Percentiles rank a stretch among this genome's conserved stretches.
These are phyloP conservation scores for Hypholoma fasciculare DNA, from an alignment of 768 basidiomycete species.

Conservation along the genomic window DNA sequence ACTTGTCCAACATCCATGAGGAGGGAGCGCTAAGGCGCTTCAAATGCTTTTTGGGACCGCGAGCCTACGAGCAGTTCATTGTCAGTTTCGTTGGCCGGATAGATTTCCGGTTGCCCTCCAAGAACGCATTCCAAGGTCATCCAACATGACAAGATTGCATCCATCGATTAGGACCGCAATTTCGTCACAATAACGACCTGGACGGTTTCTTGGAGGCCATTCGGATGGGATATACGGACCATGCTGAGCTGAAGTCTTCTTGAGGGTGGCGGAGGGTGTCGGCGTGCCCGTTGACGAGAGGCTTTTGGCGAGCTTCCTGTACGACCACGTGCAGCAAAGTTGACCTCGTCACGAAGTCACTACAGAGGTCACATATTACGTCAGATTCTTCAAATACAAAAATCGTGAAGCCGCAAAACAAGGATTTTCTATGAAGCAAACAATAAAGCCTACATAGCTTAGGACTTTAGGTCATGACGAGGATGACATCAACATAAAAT, in stretches of 20 bases:
- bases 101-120: slow-evolving; percentile 13
- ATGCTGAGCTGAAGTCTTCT: slow-evolving; percentile 43
- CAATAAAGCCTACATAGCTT: no score
- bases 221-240: slow-evolving; percentile 37
- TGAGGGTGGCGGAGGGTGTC: slow-evolving; percentile 46
- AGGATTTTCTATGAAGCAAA: no score
- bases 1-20: slow-evolving; percentile 99
- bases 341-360: slow-evolving; percentile 16
- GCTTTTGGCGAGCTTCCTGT: slow-evolving; percentile 29
- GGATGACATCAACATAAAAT: no score
- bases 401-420: no score
- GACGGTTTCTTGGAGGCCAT: slow-evolving; percentile 21
- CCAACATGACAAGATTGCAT: slow-evolving; percentile 33
- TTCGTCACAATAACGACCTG: slow-evolving; percentile 15
- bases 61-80: slow-evolving; percentile 55
- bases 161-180: slow-evolving; percentile 33
- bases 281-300: slow-evolving; percentile 42
- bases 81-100: slow-evolving; percentile 23
- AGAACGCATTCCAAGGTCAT: slow-evolving; percentile 35
- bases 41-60: slow-evolving; percentile 99
- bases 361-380: background rate
- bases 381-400: background rate
- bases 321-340: slow-evolving; percentile 36
- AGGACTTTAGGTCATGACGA: no score
- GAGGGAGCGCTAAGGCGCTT: slow-evolving; percentile 97